A percentile compares a stretch with the other conserved stretches of the same genome.
phyloP scores from a whole-genome alignment of 1,139 yeast species.

The Sugiyamaella grinbergsii region DNA sequence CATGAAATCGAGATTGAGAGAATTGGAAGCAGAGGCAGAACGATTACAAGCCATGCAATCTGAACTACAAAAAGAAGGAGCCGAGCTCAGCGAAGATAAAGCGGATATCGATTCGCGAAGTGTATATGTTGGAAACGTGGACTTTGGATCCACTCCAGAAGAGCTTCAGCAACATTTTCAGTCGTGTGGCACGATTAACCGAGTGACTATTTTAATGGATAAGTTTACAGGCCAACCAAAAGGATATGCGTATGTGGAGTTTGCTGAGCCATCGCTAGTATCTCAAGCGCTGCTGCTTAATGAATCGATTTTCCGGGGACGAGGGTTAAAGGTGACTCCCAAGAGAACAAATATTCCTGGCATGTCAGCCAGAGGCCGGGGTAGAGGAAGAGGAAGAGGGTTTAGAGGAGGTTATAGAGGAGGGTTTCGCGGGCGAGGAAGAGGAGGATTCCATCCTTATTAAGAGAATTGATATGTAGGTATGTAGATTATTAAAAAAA shows the following conservation, averaged over 20 bases:
- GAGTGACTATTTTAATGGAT: slow-evolving; percentile 79
- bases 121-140: slow-evolving; percentile 86
- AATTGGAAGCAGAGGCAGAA: slow-evolving; percentile 58
- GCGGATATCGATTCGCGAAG: slow-evolving; percentile 74
- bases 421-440: slow-evolving; percentile 47
- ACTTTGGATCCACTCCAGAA: slow-evolving; percentile 74
- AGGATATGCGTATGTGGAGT: slow-evolving; percentile 85
- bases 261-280: slow-evolving; percentile 63
- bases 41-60: slow-evolving; percentile 56
- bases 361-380: slow-evolving; percentile 49
- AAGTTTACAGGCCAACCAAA: slow-evolving; percentile 76
- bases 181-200: slow-evolving; percentile 71
- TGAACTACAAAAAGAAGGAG: slow-evolving; percentile 50
- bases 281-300: slow-evolving; percentile 66
- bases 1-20: slow-evolving; percentile 44
- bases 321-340: slow-evolving; percentile 69
- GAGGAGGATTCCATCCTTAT: slow-evolving; percentile 46
- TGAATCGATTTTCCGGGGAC: slow-evolving; percentile 65
- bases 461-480: slow-evolving; percentile 22
- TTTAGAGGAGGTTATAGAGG: slow-evolving; percentile 47
- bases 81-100: slow-evolving; percentile 50
- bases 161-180: slow-evolving; percentile 79
- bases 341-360: slow-evolving; percentile 85
- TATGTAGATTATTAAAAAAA: slow-evolving; percentile 3
- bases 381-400: slow-evolving; percentile 51